Evolutionary conservation across 805 yeast species (phyloP).

Genomic region (Tetrapisispora pingtungensis): DNA sequence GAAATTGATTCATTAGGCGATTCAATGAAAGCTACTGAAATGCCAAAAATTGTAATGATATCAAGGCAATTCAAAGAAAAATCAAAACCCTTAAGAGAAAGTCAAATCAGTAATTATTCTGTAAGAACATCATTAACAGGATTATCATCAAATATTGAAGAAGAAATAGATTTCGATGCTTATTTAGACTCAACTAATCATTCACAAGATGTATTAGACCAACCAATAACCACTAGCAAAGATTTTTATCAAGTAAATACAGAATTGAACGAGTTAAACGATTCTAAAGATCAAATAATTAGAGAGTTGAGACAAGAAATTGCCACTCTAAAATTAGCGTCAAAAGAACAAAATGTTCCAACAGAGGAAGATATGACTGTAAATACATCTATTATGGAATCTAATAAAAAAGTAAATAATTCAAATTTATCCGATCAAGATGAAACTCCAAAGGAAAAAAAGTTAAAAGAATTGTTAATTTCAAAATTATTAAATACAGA

Average conservation of each 20-base stretch:
- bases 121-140: neutral
- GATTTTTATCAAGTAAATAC: slow-evolving; percentile 26
- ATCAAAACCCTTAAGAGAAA: neutral
- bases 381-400: slow-evolving; percentile 17
- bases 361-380: slow-evolving; percentile 34
- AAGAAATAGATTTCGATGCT: slow-evolving; percentile 2
- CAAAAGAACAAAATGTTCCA: neutral
- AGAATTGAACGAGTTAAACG: slow-evolving; percentile 3
- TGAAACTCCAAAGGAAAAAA: slow-evolving; percentile 26
- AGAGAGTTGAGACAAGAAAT: slow-evolving; percentile 33
- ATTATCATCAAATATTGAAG: slow-evolving; percentile 1
- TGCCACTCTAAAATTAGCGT: neutral
- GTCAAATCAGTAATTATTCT: neutral
- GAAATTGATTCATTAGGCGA: neutral
- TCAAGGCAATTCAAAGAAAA: slow-evolving; percentile 1
- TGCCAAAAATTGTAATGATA: slow-evolving; percentile 1
- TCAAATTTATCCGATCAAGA: neutral
- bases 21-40: neutral
- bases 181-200: slow-evolving; percentile 1
- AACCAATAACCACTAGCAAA: slow-evolving; percentile 39
- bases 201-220: slow-evolving; percentile 15
- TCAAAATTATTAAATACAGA: slow-evolving; percentile 43
- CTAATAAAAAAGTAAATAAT: neutral
- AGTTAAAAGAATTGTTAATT: slow-evolving; percentile 44
- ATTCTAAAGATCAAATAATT: slow-evolving; percentile 29